Percentiles rank a stretch among this genome's conserved stretches.
Evolutionary conservation across 306 rosid species (phyloP).

Genomic region (Corylus avellana): DNA sequence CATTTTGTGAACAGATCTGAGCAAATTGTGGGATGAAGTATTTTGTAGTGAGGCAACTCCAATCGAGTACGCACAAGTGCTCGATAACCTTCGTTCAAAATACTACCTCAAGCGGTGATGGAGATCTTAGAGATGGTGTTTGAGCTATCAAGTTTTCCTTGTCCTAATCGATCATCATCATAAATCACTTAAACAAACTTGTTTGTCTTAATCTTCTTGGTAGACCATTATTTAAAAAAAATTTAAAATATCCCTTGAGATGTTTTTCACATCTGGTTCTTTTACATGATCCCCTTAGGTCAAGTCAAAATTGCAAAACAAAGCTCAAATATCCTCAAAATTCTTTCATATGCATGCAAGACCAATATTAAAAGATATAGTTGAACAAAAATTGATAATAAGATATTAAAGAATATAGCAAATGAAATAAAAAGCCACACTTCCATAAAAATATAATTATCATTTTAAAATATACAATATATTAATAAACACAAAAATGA

Average conservation of each 20-base stretch:
- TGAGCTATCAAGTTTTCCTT: background rate
- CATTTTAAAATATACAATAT: no score
- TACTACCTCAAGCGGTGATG: slow-evolving; percentile 48
- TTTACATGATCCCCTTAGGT: background rate
- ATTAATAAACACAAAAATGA: no score
- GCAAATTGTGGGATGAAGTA: slow-evolving; percentile 77
- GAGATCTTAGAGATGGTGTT: slow-evolving; percentile 2
- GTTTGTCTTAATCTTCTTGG: background rate
- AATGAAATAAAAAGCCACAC: no score
- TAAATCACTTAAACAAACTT: slow-evolving; percentile 19
- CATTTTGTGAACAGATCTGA: slow-evolving; percentile 53
- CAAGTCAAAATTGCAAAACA: no score
- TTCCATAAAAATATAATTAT: no score
- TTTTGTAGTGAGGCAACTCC: slow-evolving; percentile 72
- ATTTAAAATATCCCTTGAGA: no score
- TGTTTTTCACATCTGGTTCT: background rate
- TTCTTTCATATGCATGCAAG: no score
- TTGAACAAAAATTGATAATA: no score
- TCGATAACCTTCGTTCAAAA: slow-evolving; percentile 67
- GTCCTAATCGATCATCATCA: slow-evolving; percentile 7
- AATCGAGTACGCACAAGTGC: slow-evolving; percentile 64
- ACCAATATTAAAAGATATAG: no score
- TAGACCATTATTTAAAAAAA: background rate
- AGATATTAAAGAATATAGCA: no score
- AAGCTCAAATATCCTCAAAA: no score